Percentiles rank a stretch among this genome's conserved stretches.
phyloP scores from a whole-genome alignment of 1,284 basidiomycete genomes.

The Pisolithus thermaeus region DNA sequence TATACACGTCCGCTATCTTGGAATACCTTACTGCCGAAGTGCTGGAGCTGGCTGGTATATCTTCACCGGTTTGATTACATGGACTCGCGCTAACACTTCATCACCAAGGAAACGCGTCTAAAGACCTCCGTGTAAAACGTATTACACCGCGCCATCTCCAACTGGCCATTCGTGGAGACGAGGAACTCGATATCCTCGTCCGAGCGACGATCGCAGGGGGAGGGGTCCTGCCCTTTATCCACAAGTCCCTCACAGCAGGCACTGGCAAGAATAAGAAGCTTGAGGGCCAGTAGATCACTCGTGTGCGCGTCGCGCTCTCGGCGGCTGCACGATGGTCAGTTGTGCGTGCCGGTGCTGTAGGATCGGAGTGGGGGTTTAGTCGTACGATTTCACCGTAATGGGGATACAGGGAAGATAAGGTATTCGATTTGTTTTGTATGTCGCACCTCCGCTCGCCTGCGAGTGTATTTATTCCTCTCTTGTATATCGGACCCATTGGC shows the following conservation, averaged over 20 bases:
- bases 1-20: slow-evolving; percentile 87
- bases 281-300: slow-evolving; percentile 19
- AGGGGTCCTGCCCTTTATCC: slow-evolving; percentile 95
- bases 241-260: slow-evolving; percentile 69
- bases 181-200: slow-evolving; percentile 81
- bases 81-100: neutral
- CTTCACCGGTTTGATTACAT: neutral
- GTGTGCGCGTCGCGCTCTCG: no score
- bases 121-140: slow-evolving; percentile 93
- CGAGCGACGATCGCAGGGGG: slow-evolving; percentile 70
- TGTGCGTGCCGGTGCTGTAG: neutral
- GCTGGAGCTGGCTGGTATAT: slow-evolving; percentile 79
- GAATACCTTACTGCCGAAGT: slow-evolving; percentile 92
- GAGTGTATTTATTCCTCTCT: neutral
- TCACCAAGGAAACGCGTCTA: slow-evolving; percentile 89
- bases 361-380: neutral
- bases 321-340: neutral
- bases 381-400: neutral
- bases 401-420: neutral
- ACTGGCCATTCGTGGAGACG: slow-evolving; percentile 93
- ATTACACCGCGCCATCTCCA: slow-evolving; percentile 94
- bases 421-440: neutral
- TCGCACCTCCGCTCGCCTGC: neutral
- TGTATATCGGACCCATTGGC: neutral
- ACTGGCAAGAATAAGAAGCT: slow-evolving; percentile 26